Percentiles rank a stretch among this genome's conserved stretches.
phyloP scores from a whole-genome alignment of 345 rosid species.

The Eucalyptus albens region DNA sequence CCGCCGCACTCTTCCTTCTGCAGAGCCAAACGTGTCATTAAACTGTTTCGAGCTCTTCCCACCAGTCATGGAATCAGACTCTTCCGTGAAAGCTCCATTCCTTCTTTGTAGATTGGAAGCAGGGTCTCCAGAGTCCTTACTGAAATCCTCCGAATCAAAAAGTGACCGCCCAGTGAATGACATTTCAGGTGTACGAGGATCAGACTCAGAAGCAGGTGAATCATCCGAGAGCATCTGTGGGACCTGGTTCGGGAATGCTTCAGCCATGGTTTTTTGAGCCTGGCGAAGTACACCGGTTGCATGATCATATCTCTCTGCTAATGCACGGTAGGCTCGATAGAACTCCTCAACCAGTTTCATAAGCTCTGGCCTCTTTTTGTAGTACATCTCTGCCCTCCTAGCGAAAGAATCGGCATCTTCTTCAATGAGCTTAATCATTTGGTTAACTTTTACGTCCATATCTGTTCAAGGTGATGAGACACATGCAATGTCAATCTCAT shows the following conservation, averaged over 20 bases:
- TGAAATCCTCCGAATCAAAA: slow-evolving; percentile 44
- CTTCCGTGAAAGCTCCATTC: slow-evolving; percentile 58
- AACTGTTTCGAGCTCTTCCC: slow-evolving; percentile 54
- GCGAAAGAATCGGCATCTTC: slow-evolving; percentile 99
- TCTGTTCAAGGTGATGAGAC: slow-evolving; percentile 26
- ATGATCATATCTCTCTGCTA: slow-evolving; percentile 97
- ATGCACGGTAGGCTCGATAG: slow-evolving; percentile 92
- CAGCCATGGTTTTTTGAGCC: slow-evolving; percentile 87
- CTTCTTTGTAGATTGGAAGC: slow-evolving; percentile 29
- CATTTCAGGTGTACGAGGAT: slow-evolving; percentile 73
- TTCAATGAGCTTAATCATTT: slow-evolving; percentile 96
- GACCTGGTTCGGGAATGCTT: slow-evolving; percentile 90
- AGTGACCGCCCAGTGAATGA: slow-evolving; percentile 19
- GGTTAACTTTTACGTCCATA: slow-evolving; percentile 90
- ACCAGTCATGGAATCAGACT: slow-evolving; percentile 27
- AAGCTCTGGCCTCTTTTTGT: slow-evolving; percentile 93
- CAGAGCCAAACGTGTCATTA: slow-evolving; percentile 29
- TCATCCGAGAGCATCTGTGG: slow-evolving; percentile 62
- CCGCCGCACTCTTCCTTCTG: slow-evolving; percentile 58
- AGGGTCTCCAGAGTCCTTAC: slow-evolving; percentile 50
- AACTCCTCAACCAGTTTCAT: slow-evolving; percentile 98
- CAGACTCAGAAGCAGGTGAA: slow-evolving; percentile 39
- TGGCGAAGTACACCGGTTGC: slow-evolving; percentile 91
- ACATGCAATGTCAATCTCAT: background rate
- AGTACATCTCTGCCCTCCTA: slow-evolving; percentile 99